phyloP scores from a whole-genome alignment of 441 rosid species.

The Pelargonium citronellum region DNA sequence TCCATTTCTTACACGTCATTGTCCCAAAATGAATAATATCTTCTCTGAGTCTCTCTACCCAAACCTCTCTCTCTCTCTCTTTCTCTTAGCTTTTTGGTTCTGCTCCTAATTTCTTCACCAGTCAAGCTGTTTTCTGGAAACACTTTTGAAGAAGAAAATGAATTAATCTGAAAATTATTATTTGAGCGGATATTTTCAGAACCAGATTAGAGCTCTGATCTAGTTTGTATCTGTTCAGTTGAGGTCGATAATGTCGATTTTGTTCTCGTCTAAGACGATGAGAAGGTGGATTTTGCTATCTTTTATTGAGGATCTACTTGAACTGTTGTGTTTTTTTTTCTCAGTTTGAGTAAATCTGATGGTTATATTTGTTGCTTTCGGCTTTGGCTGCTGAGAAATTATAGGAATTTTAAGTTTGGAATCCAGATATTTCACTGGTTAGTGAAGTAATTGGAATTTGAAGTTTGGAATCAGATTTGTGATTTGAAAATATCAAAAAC shows the following conservation, averaged over 20 bases:
- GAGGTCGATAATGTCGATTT: constrained; percentile 1
- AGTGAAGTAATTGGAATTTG: no score
- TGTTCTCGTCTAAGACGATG: not conserved
- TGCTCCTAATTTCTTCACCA: constrained; percentile 3
- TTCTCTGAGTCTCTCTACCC: constrained; percentile 24
- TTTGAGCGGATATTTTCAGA: not conserved
- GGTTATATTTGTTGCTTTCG: constrained; percentile 12
- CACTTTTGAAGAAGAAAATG: not conserved
- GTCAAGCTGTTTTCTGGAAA: constrained; percentile 17
- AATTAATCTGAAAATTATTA: not conserved
- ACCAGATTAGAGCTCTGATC: constrained; percentile 7
- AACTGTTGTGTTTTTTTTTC: not conserved
- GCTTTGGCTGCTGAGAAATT: constrained; percentile 21
- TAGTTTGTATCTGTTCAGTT: not conserved
- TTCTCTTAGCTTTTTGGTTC: constrained; percentile 12
- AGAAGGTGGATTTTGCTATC: not conserved
- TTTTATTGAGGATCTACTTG: not conserved
- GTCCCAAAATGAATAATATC: constrained; percentile 30
- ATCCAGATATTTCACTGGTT: not conserved
- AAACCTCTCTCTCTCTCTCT: constrained; percentile 11
- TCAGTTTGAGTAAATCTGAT: constrained; percentile 8
- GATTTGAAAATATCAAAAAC: no score
- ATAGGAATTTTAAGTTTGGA: constrained; percentile 2
- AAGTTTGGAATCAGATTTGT: no score
- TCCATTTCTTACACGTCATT: constrained; percentile 39